A percentile compares a stretch with the other conserved stretches of the same genome.
phyloP scores from a whole-genome alignment of 1,139 yeast genomes.

The Yamadazyma dendronema region DNA sequence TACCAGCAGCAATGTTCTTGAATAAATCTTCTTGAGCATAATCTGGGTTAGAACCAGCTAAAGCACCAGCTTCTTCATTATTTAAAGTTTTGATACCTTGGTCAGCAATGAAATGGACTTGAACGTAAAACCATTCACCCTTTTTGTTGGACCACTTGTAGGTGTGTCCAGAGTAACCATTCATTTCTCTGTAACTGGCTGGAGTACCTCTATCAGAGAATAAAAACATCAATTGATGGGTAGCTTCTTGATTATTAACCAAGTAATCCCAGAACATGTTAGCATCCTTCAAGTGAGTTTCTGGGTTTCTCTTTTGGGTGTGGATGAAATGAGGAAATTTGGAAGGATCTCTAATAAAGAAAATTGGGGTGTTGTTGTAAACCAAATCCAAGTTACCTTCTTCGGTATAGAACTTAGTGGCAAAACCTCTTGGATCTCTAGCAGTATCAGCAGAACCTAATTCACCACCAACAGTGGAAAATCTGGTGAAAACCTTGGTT shows the following conservation, averaged over 20 bases:
- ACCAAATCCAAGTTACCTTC: constrained; percentile 90
- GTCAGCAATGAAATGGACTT: constrained; percentile 59
- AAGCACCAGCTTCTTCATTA: constrained; percentile 55
- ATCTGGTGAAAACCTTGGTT: constrained; percentile 71
- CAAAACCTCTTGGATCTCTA: constrained; percentile 88
- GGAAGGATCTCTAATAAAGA: constrained; percentile 82
- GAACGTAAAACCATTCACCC: constrained; percentile 67
- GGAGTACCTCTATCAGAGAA: constrained; percentile 74
- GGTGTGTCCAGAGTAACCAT: constrained; percentile 73
- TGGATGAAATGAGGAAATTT: constrained; percentile 89
- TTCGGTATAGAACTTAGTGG: constrained; percentile 80
- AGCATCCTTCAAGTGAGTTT: constrained; percentile 78
- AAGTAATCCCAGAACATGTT: constrained; percentile 73
- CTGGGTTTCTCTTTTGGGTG: constrained; percentile 79
- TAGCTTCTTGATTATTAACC: constrained; percentile 58
- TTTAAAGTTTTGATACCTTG: constrained; percentile 58
- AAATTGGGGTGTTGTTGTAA: constrained; percentile 86
- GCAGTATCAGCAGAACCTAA: constrained; percentile 81
- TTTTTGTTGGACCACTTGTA: constrained; percentile 66
- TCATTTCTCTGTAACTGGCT: constrained; percentile 60
- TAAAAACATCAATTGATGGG: constrained; percentile 61
- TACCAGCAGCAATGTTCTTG: constrained; percentile 58
- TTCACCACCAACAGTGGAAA: constrained; percentile 91
- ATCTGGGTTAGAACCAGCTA: constrained; percentile 65
- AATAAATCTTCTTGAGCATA: constrained; percentile 63